Evolutionary conservation across 176 grass and related monocot species (phyloP).

Genomic region (Elaeis guineensis): DNA sequence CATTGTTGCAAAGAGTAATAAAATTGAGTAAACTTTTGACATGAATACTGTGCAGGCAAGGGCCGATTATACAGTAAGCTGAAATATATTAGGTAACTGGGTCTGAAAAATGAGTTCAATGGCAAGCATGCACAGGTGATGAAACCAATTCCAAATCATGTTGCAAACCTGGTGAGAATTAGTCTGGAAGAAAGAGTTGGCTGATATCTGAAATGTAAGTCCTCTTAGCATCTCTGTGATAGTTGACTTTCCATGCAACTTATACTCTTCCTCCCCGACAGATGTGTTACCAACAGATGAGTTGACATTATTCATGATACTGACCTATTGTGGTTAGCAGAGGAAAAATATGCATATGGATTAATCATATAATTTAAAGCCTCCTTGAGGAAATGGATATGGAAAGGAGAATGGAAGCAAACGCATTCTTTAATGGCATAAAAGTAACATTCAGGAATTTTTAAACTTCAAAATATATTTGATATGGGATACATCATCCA

Average conservation of each 20-base stretch:
- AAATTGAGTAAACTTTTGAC: too few species aligned
- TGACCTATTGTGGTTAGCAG: constrained; percentile 35
- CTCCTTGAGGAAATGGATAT: constrained; percentile 11
- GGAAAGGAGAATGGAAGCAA: too few species aligned
- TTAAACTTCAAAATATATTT: too few species aligned
- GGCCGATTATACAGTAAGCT: too few species aligned
- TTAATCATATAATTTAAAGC: constrained; percentile 13
- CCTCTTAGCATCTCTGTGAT: constrained; percentile 89
- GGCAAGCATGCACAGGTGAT: background rate
- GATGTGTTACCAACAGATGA: constrained; percentile 82
- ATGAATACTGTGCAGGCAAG: too few species aligned
- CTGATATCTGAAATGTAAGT: constrained; percentile 92
- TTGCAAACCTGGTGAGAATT: constrained; percentile 76
- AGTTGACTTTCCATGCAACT: constrained; percentile 67
- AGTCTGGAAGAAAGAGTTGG: constrained; percentile 99
- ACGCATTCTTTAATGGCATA: too few species aligned
- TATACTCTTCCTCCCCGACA: constrained; percentile 86
- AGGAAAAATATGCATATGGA: constrained; percentile 2
- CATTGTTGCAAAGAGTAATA: too few species aligned
- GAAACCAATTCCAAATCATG: background rate
- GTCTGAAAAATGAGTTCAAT: background rate
- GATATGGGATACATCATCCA: too few species aligned
- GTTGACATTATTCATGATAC: constrained; percentile 91
- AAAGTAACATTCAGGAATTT: too few species aligned
- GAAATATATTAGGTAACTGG: too few species aligned